A percentile compares a stretch with the other conserved stretches of the same genome.
Conservation (phyloP, 257 asterid species). For the Solanum bulbocastanum region DNA sequence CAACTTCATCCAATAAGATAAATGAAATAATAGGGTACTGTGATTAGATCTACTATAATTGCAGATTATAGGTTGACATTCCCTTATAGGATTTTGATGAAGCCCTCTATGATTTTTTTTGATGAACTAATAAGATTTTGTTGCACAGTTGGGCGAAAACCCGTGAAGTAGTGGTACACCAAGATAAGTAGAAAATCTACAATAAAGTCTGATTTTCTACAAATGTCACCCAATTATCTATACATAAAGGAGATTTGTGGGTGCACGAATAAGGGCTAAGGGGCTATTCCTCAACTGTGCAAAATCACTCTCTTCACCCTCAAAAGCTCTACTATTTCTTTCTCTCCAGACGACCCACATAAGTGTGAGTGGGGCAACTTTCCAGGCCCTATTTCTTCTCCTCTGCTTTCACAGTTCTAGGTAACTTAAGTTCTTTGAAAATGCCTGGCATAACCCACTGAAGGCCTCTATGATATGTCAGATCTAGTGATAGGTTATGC, state of each 20-base stretch:
- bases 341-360: neutral
- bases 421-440: neutral
- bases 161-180: neutral
- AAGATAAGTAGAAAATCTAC: neutral
- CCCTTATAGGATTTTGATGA: neutral
- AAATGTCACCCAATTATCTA: neutral
- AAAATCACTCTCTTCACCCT: neutral
- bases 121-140: neutral
- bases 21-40: neutral
- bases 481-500: neutral
- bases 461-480: neutral
- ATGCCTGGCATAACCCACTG: neutral
- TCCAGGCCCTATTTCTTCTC: neutral
- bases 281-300: neutral
- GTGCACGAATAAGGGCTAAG: neutral
- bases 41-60: neutral
- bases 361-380: neutral
- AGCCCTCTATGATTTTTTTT: neutral
- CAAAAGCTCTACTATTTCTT: neutral
- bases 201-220: neutral
- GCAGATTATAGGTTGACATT: neutral
- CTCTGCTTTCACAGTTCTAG: neutral
- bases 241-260: neutral
- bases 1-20: neutral
- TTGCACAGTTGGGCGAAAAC: neutral